Conservation (phyloP, 805 yeast species). For the Nakazawaea siamensis region DNA sequence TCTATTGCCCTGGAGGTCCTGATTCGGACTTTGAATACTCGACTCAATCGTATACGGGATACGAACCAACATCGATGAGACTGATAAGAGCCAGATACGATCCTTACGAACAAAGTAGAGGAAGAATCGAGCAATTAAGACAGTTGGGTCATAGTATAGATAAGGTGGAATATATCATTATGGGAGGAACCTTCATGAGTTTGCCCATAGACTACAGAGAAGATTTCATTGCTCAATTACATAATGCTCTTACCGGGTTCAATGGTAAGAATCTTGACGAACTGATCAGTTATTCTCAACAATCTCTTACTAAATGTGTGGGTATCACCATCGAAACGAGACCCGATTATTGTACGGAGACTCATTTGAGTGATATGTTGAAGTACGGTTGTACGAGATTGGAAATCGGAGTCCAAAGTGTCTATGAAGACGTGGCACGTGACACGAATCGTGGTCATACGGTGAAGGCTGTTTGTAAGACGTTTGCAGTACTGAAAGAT, state of each 20-base stretch:
- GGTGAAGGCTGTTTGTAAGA: constrained; percentile 90
- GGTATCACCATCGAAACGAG: constrained; percentile 98
- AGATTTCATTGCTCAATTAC: constrained; percentile 78
- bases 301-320: constrained; percentile 92
- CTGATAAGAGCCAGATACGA: constrained; percentile 98
- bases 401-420: constrained; percentile 95
- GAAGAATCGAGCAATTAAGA: constrained; percentile 90
- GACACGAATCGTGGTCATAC: constrained; percentile 98
- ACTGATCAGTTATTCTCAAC: constrained; percentile 86
- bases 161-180: constrained; percentile 93
- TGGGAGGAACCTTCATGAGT: constrained; percentile 99
- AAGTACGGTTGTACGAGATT: constrained; percentile 93
- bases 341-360: constrained; percentile 96
- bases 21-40: constrained; percentile 97
- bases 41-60: constrained; percentile 96
- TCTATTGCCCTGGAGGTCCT: constrained; percentile 98
- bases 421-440: constrained; percentile 96
- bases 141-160: constrained; percentile 95
- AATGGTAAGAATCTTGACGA: constrained; percentile 84
- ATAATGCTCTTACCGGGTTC: constrained; percentile 91
- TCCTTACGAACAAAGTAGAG: constrained; percentile 97
- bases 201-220: constrained; percentile 87
- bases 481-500: constrained; percentile 93
- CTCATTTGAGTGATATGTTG: constrained; percentile 92
- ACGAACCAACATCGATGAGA: constrained; percentile 98